These are phyloP conservation scores for Sarocladium kiliense DNA, from an alignment of 2,329 filamentous ascomycete species.

Conservation along the genomic window DNA sequence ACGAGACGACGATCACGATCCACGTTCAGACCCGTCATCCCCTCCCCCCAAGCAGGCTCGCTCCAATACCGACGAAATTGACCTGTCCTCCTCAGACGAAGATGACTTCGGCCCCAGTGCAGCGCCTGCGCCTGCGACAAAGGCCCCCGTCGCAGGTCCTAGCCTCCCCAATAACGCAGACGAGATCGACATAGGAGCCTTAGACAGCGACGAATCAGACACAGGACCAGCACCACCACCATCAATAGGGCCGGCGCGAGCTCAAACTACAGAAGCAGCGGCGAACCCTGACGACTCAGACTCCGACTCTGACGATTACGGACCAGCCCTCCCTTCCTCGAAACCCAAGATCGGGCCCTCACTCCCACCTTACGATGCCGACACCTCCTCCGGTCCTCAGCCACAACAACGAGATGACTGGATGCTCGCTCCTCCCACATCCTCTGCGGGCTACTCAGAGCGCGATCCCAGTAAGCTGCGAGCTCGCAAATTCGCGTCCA, in stretches of 20 bases:
- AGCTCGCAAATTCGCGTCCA: conserved; percentile 75
- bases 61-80: conserved; percentile 43
- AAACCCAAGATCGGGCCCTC: conserved; percentile 38
- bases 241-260: conserved; percentile 33
- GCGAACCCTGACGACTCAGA: conserved; percentile 19
- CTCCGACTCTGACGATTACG: conserved; percentile 43
- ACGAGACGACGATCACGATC: conserved; percentile 40
- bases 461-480: conserved; percentile 80
- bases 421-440: conserved; percentile 69
- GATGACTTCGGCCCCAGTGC: conserved; percentile 37
- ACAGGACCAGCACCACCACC: conserved; percentile 32
- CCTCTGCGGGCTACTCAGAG: conserved; percentile 46
- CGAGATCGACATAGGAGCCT: conserved; percentile 36
- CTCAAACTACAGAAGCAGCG: conserved; percentile 29
- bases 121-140: conserved; percentile 16
- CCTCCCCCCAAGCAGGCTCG: conserved; percentile 38
- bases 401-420: conserved; percentile 67
- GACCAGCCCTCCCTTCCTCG: conserved; percentile 49
- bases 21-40: conserved; percentile 16
- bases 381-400: conserved; percentile 30
- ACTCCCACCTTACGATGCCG: conserved; percentile 20
- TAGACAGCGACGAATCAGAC: conserved; percentile 23
- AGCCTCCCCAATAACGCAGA: conserved; percentile 27
- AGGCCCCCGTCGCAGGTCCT: conserved; percentile 16
- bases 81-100: conserved; percentile 34